Conservation (phyloP, 192 early-diverging fungal species). For the Backusella circina region DNA sequence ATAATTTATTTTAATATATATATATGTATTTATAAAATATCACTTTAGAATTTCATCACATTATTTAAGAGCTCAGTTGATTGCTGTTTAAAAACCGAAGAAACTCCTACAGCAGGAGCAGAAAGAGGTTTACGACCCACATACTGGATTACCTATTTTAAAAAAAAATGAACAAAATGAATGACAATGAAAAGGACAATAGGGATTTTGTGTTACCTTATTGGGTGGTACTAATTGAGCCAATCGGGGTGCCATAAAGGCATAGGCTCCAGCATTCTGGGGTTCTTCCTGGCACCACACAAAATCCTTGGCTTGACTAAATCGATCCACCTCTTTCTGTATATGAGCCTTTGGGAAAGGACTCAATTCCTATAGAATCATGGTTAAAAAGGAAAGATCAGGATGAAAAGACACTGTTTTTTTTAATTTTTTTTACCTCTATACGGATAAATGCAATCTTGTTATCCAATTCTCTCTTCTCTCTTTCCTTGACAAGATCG, state of each 20-base stretch:
- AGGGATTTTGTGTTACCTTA: slow-evolving; percentile 20
- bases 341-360: slow-evolving; percentile 84
- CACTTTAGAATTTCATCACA: slow-evolving; percentile 3
- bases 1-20: too few relatives aligned
- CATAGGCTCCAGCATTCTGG: slow-evolving; percentile 87
- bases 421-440: slow-evolving; percentile 45
- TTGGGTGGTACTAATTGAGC: slow-evolving; percentile 65
- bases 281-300: slow-evolving; percentile 91
- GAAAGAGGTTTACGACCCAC: slow-evolving; percentile 71
- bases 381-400: not conserved
- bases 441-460: slow-evolving; percentile 80
- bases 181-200: not conserved
- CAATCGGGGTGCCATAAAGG: slow-evolving; percentile 85
- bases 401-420: not conserved
- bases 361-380: slow-evolving; percentile 60
- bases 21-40: not conserved
- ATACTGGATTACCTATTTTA: slow-evolving; percentile 48
- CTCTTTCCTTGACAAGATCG: slow-evolving; percentile 82
- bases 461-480: slow-evolving; percentile 46
- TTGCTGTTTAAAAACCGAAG: slow-evolving; percentile 65
- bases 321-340: slow-evolving; percentile 57
- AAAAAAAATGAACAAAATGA: not conserved
- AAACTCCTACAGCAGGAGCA: slow-evolving; percentile 80
- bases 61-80: slow-evolving; percentile 37
- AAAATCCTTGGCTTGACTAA: slow-evolving; percentile 52